Evolutionary conservation across 2,329 filamentous ascomycete genomes (phyloP).

Genomic region (Penicillium frequentans): DNA sequence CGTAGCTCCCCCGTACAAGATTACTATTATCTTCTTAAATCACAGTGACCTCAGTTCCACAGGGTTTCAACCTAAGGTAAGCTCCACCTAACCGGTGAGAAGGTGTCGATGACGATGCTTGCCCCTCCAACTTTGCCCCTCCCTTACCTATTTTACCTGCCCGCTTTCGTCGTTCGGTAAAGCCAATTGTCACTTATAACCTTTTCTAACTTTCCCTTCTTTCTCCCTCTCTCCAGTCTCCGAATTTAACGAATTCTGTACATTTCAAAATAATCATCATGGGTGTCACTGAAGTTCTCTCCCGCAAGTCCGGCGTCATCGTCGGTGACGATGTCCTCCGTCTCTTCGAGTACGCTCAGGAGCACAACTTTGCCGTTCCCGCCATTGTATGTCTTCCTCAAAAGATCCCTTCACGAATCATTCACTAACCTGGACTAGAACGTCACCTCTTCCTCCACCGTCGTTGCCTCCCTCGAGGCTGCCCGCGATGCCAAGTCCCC

Average conservation of each 20-base stretch:
- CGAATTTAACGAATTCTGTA: constrained; percentile 1
- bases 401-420: not conserved
- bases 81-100: constrained; percentile 39
- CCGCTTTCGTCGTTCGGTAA: constrained; percentile 28
- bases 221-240: constrained; percentile 5
- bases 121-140: constrained; percentile 24
- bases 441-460: constrained; percentile 88
- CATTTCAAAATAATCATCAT: constrained; percentile 28
- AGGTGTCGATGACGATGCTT: constrained; percentile 27
- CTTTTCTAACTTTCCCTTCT: constrained; percentile 1
- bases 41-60: constrained; percentile 36
- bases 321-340: constrained; percentile 65
- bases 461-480: constrained; percentile 86
- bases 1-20: not conserved
- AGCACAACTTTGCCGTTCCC: constrained; percentile 85
- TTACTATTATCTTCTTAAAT: constrained; percentile 23
- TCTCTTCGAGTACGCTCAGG: constrained; percentile 87
- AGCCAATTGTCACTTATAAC: constrained; percentile 14
- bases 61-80: constrained; percentile 1
- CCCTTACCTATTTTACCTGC: constrained; percentile 23
- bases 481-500: constrained; percentile 88
- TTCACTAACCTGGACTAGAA: constrained; percentile 53
- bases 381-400: constrained; percentile 61
- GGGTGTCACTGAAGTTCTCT: constrained; percentile 56
- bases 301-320: constrained; percentile 66